A percentile compares a stretch with the other conserved stretches of the same genome.
phyloP scores from a whole-genome alignment of 768 basidiomycete species.

The Strobilomyces confusus region DNA sequence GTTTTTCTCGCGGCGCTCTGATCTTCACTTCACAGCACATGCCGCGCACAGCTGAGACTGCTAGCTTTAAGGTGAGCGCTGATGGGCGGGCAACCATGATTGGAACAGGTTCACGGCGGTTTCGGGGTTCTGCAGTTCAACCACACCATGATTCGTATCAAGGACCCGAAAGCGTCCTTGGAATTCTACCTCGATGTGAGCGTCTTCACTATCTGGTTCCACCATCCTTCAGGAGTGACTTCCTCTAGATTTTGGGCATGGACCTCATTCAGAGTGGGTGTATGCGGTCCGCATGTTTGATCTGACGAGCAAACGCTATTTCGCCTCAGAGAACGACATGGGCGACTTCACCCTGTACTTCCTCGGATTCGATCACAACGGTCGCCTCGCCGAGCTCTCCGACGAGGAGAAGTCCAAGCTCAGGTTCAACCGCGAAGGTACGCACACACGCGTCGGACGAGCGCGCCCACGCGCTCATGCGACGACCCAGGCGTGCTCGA shows the following conservation, averaged over 20 bases:
- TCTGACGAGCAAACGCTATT: conserved; percentile 2
- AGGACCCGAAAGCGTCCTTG: conserved; percentile 78
- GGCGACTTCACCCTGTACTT: conserved; percentile 78
- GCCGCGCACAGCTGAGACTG: conserved; percentile 63
- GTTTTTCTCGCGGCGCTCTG: neutral
- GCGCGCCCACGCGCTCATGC: neutral
- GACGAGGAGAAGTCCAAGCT: conserved; percentile 49
- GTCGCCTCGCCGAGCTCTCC: conserved; percentile 41
- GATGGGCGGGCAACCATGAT: neutral
- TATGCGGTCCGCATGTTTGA: neutral
- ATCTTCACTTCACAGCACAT: conserved; percentile 31
- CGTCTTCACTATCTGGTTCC: neutral
- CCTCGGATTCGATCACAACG: conserved; percentile 71
- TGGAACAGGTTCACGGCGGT: neutral
- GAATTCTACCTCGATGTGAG: conserved; percentile 74
- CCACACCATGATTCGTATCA: conserved; percentile 87
- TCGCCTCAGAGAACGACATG: conserved; percentile 45
- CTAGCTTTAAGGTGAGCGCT: conserved; percentile 52
- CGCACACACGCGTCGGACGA: neutral
- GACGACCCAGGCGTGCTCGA: conserved; percentile 64
- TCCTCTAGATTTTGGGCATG: conserved; percentile 63
- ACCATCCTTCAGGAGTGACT: neutral
- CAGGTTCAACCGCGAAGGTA: conserved; percentile 66
- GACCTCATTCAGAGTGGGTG: conserved; percentile 56
- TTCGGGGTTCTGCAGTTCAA: conserved; percentile 51